phyloP scores from a whole-genome alignment of 2,329 filamentous ascomycete genomes.

The Fusarium duplospermum region DNA sequence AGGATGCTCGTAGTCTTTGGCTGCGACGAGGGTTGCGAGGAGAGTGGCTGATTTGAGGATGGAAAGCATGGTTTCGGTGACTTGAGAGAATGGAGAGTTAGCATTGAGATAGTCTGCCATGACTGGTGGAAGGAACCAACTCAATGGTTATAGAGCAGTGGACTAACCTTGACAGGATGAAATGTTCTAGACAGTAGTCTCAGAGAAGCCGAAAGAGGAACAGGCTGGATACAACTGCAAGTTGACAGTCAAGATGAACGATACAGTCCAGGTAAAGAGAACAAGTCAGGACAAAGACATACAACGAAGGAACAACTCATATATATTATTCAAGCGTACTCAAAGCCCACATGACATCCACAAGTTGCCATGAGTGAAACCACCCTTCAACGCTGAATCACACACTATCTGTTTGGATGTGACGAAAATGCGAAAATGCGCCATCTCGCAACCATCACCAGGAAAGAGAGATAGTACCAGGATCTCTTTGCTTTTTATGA shows the following conservation, averaged over 20 bases:
- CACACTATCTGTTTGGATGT: neutral
- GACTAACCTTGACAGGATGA: neutral
- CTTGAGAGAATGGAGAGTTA: neutral
- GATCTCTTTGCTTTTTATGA: neutral
- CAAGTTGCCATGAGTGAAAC: neutral
- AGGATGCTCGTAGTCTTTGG: neutral
- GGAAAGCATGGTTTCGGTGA: slow-evolving; percentile 8
- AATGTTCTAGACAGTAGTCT: neutral
- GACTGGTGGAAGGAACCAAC: neutral
- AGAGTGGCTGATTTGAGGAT: slow-evolving; percentile 3
- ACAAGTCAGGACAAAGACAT: neutral
- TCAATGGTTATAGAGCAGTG: neutral
- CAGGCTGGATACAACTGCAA: neutral
- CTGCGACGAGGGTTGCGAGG: neutral
- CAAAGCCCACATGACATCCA: neutral
- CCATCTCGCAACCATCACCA: slow-evolving; percentile 9
- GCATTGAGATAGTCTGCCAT: neutral
- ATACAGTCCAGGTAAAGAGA: neutral
- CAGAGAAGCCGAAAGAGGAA: neutral
- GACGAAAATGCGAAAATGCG: neutral
- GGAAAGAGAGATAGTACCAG: neutral
- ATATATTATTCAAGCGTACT: neutral
- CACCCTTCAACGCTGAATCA: neutral
- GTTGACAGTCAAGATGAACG: neutral
- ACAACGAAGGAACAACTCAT: neutral